Conservation (phyloP, 495 filamentous ascomycete species). For the Xylaria intraflava region DNA sequence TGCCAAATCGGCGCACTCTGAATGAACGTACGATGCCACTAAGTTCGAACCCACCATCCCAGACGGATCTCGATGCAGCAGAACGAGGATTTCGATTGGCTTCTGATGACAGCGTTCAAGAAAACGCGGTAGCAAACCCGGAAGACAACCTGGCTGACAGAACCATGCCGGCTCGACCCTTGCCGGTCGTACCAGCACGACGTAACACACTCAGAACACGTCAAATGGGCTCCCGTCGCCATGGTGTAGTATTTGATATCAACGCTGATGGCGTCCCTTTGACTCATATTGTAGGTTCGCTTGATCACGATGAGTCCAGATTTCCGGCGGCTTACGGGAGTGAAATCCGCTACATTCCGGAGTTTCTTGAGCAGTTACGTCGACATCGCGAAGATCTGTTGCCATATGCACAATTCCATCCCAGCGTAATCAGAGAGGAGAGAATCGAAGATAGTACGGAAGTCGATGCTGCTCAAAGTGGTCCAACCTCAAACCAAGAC, state of each 20-base stretch:
- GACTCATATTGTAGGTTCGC: background rate
- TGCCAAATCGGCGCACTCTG: background rate
- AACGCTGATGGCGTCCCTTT: background rate
- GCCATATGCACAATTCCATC: too few relatives aligned
- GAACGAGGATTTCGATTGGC: background rate
- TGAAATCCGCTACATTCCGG: background rate
- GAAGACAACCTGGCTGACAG: too few relatives aligned
- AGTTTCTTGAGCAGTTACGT: background rate
- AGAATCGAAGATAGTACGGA: background rate
- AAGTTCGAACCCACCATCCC: background rate
- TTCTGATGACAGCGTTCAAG: background rate
- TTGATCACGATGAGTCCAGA: too few relatives aligned
- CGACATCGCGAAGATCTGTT: too few relatives aligned
- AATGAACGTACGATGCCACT: background rate
- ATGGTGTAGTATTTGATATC: background rate
- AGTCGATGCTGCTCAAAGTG: background rate
- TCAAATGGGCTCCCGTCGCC: background rate
- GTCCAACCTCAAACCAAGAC: background rate
- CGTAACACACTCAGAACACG: background rate
- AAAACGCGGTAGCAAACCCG: too few relatives aligned
- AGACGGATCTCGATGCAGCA: background rate
- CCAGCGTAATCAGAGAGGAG: conserved; percentile 2
- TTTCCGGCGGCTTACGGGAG: background rate
- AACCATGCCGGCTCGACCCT: too few relatives aligned
- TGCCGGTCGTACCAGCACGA: too few relatives aligned